Evolutionary conservation across 176 grass and related monocot species (phyloP), one percentile per base, ranked within the genome.

Genomic region (Zoysia pacifica): DNA sequence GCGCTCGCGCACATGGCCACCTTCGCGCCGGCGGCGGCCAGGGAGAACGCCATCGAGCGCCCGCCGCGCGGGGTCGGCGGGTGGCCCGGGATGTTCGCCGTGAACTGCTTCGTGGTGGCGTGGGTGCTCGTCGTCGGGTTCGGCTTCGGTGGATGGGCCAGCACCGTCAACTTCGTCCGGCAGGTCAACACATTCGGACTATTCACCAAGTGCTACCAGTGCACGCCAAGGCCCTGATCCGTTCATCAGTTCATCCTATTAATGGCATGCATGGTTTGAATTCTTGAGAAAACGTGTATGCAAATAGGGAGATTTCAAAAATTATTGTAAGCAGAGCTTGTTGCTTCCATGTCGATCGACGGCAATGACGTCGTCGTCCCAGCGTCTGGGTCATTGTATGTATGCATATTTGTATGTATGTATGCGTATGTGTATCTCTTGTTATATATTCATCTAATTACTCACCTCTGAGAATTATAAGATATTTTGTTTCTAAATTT

Each of bases 131-230:
- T 98, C 11, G 91, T 98, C 3, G 95, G 95, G 1, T 98, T 98
- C 50, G 95, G 95, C 3, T 98, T 98, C 13, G 95, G 95, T 9
- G 95, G 92, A 0, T 98, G 95, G 95, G 95, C 95, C 3, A 98
- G 95, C 88, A 94, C 86, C 36, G 70, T 87, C 18, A 98, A 98
- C 70, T 98, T 98, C 52, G 81, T 98, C 8, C 71, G 70, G 0
- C 95, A 98, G 79, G 73, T 98, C 7, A 61, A 92, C 15, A 94
- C 90, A 20, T 97, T 97, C 43, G 94, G 94, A 0, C 84, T 97
- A 80, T 97, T 97, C 94, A 97, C 91, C 75, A 97, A 92, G 55
- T 97, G 94, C 87, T 97, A 97, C 84, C 94, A 97, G 55, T 97
- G 94, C 68, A 90, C 90, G 4, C 94, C 96, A 0, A 98, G 55